Evolutionary conservation across 2,329 filamentous ascomycete genomes (phyloP).

Genomic region (Pyrenochaeta sp.): DNA sequence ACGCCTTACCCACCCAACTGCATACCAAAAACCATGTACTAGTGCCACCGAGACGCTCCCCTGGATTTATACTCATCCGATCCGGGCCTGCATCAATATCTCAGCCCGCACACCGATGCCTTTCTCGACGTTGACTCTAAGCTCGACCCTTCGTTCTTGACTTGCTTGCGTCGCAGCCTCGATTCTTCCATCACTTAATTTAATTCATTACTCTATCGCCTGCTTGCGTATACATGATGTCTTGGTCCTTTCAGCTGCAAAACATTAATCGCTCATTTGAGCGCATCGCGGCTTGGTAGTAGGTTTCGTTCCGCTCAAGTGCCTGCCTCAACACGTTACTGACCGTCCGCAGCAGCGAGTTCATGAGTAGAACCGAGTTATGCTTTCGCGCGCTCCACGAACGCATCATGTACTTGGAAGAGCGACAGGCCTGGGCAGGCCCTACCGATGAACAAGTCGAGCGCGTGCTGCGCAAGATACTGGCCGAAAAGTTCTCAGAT

Average conservation of each 20-base stretch:
- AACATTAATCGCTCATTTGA: conserved; percentile 45
- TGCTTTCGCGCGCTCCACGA: conserved; percentile 38
- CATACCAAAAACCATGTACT: conserved; percentile 22
- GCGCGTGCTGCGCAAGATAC: conserved; percentile 45
- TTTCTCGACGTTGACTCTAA: neutral
- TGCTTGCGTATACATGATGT: conserved; percentile 26
- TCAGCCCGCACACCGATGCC: conserved; percentile 6
- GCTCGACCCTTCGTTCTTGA: neutral
- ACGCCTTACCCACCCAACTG: conserved; percentile 28
- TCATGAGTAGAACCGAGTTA: conserved; percentile 42
- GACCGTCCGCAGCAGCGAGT: conserved; percentile 30
- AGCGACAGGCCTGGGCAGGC: conserved; percentile 28
- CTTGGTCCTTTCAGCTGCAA: conserved; percentile 41
- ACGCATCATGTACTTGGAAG: conserved; percentile 37
- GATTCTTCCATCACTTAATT: neutral
- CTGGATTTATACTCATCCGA: conserved; percentile 16
- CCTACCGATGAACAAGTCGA: conserved; percentile 47
- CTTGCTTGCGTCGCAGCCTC: neutral
- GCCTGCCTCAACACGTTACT: neutral
- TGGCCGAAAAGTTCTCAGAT: conserved; percentile 41
- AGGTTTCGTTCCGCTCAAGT: conserved; percentile 6
- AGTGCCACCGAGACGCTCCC: conserved; percentile 25
- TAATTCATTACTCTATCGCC: neutral
- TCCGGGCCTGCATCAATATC: conserved; percentile 21
- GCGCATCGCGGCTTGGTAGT: conserved; percentile 45